Evolutionary conservation across 1,284 basidiomycete species (phyloP), one percentile per base, ranked within the genome.

Genomic region (Sporisorium sorghi): DNA sequence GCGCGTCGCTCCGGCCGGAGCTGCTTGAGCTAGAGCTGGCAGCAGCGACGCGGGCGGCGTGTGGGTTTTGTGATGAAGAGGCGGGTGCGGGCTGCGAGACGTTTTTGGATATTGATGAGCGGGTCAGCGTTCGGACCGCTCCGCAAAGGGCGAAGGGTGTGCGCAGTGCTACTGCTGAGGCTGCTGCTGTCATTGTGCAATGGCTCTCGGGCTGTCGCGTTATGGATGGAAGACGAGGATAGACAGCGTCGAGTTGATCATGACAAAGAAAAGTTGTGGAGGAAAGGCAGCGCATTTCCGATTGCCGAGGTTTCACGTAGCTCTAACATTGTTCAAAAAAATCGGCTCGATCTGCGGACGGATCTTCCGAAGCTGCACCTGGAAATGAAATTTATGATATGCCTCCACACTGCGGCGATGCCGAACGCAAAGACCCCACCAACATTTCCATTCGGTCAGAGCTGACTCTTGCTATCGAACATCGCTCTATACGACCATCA

Each of bases 81-180:
- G 61, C 40, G 1, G 57, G 52, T 7, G 67, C 44, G 5, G 44
- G 67, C 40, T 64, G 67, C 7, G 67, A 64, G 19, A 61, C 67
- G 43, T 70, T 56, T 10, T 9, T 21, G 7, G 30, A 0, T 0
- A 11, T 19, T 11, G 53, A 2, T 12, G 53, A 37, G n/a, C n/a
- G 43, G 17, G 53, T 19, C 43, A 56, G 14, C 12, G 33, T 14
- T 26, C 53, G 53, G 0, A 28, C 11, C 10, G 33, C 23, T 14
- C 52, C 42, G 5, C 52, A 21, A 2, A 35, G 24, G 14, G 52
- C 32, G 1, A n/a, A 19, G 3, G 14, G 14, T 37, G 43, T 10
- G 7, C 32, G 52, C n/a, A n/a, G 15, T 5, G 35, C 17, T 17
- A 37, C 35, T 17, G 5, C 2, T 19, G 30, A 15, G 21, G 32